Base-by-base conservation (phyloP, 164 flowering plant genomes). In the Liquidambar formosana region DNA sequence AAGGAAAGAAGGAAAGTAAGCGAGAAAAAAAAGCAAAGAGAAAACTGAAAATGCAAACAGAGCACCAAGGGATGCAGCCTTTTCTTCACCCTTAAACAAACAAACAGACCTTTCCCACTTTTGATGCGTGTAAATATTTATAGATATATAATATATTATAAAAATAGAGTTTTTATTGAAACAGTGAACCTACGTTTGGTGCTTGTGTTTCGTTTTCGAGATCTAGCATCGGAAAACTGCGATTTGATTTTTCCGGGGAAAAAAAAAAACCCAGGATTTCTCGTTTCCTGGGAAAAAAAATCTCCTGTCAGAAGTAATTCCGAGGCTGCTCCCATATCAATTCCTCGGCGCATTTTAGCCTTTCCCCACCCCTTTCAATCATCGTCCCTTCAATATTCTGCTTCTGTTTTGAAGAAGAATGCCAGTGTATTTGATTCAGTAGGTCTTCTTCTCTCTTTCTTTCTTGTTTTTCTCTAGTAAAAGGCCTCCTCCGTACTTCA, bases 241-340 rank as follows among this genome's bases (percentile, higher is more conserved):
- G 27, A 22, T 63, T 68, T 68, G 27, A 22, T 63, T 68, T 68
- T 38, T 45, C 65, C 11, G 66, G 68, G 71, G 63, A 57, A 67
- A 63, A 63, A 27, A 56, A 12, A 27, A 56, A 12, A 14, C 6
- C 0, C 51, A 54, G 56, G 56, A 74, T 74, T 74, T 73, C 70
- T 74, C 58, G 77, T 44, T 69, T 60, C 41, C 28, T 23, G 73
- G 4, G 28, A 56, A 56, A 70, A 69, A 60, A 74, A 57, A 58
- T 69, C 23, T 73, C 26, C 19, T 61, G 71, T 53, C 77, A 56
- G 66, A 26, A 5, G 22, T 28, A 11, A 16, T 57, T 45, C 23
- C 60, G 1, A 49, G 64, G 46, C n/a, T 18, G 67, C 56, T 21
- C 5, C 23, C 4, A 53, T n/a, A 9, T 19, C 23, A 0, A 19